phyloP scores from a whole-genome alignment of 768 basidiomycete species.

The Tremella fuciformis region DNA sequence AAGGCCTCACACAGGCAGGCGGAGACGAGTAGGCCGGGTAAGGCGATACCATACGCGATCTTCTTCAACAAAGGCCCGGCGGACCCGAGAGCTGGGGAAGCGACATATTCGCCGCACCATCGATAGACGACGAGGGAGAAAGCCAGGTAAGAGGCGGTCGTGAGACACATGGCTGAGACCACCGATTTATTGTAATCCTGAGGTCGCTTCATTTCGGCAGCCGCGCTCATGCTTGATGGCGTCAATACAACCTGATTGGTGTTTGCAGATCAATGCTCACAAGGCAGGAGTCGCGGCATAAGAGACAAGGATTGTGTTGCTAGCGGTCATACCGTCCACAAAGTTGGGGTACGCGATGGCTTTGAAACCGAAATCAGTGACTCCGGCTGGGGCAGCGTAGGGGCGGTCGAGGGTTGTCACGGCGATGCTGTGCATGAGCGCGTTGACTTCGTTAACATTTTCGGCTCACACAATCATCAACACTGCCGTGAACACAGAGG shows the following conservation, averaged over 20 bases:
- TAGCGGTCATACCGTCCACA: slow-evolving; percentile 11
- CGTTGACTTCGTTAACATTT: neutral
- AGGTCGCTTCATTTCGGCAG: slow-evolving; percentile 47
- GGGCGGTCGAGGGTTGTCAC: slow-evolving; percentile 24
- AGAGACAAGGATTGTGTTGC: slow-evolving; percentile 9
- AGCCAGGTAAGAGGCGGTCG: slow-evolving; percentile 16
- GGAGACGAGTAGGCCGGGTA: neutral
- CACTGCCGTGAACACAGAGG: neutral
- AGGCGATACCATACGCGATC: slow-evolving; percentile 20
- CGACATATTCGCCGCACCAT: slow-evolving; percentile 23
- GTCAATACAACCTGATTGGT: neutral
- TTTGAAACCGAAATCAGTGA: slow-evolving; percentile 12
- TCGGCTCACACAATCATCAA: neutral
- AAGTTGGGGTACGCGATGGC: slow-evolving; percentile 11
- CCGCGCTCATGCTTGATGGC: slow-evolving; percentile 16
- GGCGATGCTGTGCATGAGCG: slow-evolving; percentile 21
- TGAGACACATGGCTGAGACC: slow-evolving; percentile 28
- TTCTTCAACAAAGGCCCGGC: slow-evolving; percentile 32
- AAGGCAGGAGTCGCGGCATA: slow-evolving; percentile 14
- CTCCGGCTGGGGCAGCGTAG: slow-evolving; percentile 21
- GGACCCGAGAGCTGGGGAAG: slow-evolving; percentile 35
- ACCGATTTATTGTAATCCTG: slow-evolving; percentile 39
- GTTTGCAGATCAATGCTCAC: neutral
- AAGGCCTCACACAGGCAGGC: neutral
- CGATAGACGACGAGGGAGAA: slow-evolving; percentile 11